Conservation (phyloP, 768 basidiomycete genomes). For the Naematelia encephala region DNA sequence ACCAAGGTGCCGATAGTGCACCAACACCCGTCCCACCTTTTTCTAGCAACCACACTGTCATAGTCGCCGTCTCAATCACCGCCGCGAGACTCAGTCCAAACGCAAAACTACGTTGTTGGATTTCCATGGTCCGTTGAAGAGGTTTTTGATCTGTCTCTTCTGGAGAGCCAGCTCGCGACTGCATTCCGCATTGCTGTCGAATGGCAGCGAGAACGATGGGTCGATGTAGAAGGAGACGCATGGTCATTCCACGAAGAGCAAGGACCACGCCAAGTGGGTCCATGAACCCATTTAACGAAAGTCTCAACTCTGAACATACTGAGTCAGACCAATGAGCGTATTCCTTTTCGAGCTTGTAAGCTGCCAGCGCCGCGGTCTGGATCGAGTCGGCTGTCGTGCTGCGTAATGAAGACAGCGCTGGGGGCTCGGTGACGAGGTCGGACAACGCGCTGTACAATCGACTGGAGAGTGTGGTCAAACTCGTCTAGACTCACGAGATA, state of each 20-base stretch:
- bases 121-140: background rate
- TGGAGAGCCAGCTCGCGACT: background rate
- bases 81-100: background rate
- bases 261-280: background rate
- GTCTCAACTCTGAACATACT: background rate
- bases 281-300: background rate
- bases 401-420: background rate
- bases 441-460: conserved; percentile 4
- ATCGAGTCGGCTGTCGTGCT: background rate
- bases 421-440: background rate
- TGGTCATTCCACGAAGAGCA: background rate
- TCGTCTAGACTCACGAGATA: background rate
- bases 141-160: background rate
- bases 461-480: background rate
- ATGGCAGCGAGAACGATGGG: background rate
- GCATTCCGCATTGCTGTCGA: background rate
- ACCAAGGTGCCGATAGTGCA: background rate
- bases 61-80: background rate
- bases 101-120: background rate
- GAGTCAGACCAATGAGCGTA: background rate
- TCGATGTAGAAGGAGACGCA: background rate
- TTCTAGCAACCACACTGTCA: background rate
- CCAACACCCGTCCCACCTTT: background rate
- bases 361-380: background rate
- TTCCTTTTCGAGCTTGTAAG: background rate